A percentile compares a stretch with the other conserved stretches of the same genome.
Evolutionary conservation across 129 eudicot genomes (phyloP).

Genomic region (Calendula officinalis): DNA sequence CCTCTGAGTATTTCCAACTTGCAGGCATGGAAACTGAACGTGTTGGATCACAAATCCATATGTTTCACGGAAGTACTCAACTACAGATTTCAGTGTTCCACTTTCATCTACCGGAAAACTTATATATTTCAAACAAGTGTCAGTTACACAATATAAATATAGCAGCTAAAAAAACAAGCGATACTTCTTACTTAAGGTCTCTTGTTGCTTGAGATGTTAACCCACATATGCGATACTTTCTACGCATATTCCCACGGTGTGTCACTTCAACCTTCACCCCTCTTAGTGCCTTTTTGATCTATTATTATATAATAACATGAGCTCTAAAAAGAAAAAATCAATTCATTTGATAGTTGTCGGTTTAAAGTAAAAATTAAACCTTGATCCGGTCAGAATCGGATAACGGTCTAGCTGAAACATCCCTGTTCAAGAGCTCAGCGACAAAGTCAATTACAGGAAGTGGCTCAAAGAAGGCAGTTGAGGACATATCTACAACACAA

Average conservation of each 20-base stretch:
- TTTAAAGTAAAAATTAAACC: slow-evolving; percentile 35
- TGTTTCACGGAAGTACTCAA: slow-evolving; percentile 91
- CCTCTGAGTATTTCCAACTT: slow-evolving; percentile 87
- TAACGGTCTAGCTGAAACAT: slow-evolving; percentile 68
- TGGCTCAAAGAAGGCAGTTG: slow-evolving; percentile 96
- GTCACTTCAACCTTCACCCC: slow-evolving; percentile 97
- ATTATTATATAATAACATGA: not conserved
- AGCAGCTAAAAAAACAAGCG: not conserved
- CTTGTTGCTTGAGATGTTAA: slow-evolving; percentile 86
- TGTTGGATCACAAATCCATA: slow-evolving; percentile 80
- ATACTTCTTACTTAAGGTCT: slow-evolving; percentile 70
- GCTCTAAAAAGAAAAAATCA: not conserved
- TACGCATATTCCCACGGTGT: slow-evolving; percentile 76
- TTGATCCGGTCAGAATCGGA: slow-evolving; percentile 91
- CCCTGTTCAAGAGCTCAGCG: slow-evolving; percentile 75
- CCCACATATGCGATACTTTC: slow-evolving; percentile 86
- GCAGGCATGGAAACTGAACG: slow-evolving; percentile 88
- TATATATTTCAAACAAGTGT: slow-evolving; percentile 3
- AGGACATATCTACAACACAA: slow-evolving; percentile 80
- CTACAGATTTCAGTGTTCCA: slow-evolving; percentile 77
- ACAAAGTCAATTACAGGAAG: slow-evolving; percentile 90
- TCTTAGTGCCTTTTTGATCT: slow-evolving; percentile 89
- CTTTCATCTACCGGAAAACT: slow-evolving; percentile 91
- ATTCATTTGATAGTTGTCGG: not conserved
- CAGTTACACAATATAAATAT: not conserved